These are phyloP conservation scores for Paramecium biaurelia DNA, from an alignment of 73 alveolate genomes.

Conservation along the genomic window DNA sequence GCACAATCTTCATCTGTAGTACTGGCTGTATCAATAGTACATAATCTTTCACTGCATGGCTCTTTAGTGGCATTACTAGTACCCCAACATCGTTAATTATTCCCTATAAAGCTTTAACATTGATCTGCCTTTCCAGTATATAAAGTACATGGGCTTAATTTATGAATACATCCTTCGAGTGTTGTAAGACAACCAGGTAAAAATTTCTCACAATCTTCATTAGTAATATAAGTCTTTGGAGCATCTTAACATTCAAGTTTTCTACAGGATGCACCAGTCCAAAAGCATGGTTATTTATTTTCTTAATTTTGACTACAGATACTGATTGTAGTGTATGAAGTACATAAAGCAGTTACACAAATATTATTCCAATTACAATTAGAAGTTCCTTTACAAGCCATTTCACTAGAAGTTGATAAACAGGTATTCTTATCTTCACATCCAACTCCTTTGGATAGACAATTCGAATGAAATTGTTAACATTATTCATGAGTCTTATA, in stretches of 20 bases:
- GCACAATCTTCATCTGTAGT: background rate
- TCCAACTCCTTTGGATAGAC: background rate
- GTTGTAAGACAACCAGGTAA: background rate
- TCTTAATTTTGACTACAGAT: background rate
- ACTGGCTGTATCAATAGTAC: background rate
- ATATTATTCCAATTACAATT: background rate
- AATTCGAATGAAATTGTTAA: background rate
- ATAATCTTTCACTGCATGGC: background rate
- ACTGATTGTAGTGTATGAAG: background rate
- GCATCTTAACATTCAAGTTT: background rate
- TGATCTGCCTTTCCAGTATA: background rate
- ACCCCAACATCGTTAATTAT: background rate
- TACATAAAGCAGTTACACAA: background rate
- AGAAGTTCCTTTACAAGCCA: background rate
- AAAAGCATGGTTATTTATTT: background rate
- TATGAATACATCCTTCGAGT: background rate
- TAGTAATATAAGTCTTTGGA: background rate
- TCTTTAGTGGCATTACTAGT: background rate
- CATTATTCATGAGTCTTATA: background rate
- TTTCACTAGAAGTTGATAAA: background rate
- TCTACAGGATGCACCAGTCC: conserved; percentile 39
- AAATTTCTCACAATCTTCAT: background rate
- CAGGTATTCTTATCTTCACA: background rate
- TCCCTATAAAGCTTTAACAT: background rate
- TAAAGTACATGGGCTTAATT: background rate